These are phyloP conservation scores for Boehmeria nivea DNA, from an alignment of 306 rosid genomes.

Conservation along the genomic window DNA sequence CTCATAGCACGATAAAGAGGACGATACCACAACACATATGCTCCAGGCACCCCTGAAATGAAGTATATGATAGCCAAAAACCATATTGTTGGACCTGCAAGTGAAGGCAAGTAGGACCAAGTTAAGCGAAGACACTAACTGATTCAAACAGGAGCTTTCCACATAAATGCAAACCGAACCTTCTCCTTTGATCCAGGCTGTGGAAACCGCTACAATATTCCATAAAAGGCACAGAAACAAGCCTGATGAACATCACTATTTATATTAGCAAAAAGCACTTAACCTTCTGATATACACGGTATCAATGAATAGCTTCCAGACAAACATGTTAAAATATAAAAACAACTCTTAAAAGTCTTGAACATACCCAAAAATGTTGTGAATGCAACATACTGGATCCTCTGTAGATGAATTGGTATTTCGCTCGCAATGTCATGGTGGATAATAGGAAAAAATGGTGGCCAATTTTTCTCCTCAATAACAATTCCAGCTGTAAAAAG, in stretches of 20 bases:
- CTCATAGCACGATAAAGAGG: conserved; percentile 96
- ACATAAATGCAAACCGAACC: conserved; percentile 39
- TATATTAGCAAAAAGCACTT: conserved; percentile 7
- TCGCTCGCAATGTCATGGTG: conserved; percentile 88
- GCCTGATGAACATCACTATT: conserved; percentile 48
- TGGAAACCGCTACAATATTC: conserved; percentile 74
- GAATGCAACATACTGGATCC: conserved; percentile 80
- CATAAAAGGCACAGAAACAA: conserved; percentile 62
- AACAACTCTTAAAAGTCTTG: not conserved
- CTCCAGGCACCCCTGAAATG: conserved; percentile 68
- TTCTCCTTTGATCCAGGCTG: conserved; percentile 85
- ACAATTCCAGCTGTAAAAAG: conserved; percentile 69
- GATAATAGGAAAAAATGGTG: conserved; percentile 85
- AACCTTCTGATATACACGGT: no score
- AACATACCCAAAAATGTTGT: conserved; percentile 82
- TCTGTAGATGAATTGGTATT: conserved; percentile 90
- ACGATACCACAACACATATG: conserved; percentile 87
- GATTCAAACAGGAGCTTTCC: conserved; percentile 2
- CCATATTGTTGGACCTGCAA: conserved; percentile 74
- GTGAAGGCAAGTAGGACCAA: conserved; percentile 21
- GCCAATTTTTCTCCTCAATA: conserved; percentile 88
- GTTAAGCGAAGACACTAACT: conserved; percentile 14
- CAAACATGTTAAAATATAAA: not conserved
- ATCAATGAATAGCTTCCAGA: no score
- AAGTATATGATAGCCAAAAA: conserved; percentile 77